Evolutionary conservation across 202 grass and related monocot genomes (phyloP).

Genomic region (Saccharum hybrid): DNA sequence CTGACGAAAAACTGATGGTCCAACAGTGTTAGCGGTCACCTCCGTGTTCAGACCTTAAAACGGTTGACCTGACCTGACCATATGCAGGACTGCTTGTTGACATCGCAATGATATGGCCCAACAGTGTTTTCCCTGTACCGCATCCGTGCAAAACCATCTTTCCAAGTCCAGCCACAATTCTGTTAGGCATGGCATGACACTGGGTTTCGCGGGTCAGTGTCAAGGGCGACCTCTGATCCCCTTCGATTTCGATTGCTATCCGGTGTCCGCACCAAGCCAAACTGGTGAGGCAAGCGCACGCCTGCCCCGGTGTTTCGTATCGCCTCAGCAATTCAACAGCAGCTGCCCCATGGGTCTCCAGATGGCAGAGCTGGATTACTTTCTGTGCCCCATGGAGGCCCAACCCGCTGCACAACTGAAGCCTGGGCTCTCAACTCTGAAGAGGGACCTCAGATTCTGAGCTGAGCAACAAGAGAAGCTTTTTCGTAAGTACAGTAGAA

Average conservation of each 20-base stretch:
- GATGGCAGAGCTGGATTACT: constrained; percentile 22
- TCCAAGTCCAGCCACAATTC: no score
- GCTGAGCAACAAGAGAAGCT: neutral
- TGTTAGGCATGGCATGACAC: no score
- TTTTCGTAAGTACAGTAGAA: neutral
- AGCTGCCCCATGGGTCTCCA: constrained; percentile 8
- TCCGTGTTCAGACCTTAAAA: neutral
- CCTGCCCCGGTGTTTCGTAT: neutral
- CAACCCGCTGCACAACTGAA: constrained; percentile 83
- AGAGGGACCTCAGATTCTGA: neutral
- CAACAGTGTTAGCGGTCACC: neutral
- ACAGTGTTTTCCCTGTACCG: neutral
- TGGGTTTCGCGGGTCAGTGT: no score
- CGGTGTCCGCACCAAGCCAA: neutral
- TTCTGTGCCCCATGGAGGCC: constrained; percentile 39
- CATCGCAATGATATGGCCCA: neutral
- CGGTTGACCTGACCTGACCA: neutral
- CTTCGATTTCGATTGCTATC: neutral
- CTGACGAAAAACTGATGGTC: neutral
- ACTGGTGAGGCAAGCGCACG: constrained; percentile 6
- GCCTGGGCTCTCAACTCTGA: neutral
- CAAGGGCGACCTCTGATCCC: neutral
- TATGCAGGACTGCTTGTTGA: neutral
- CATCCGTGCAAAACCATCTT: neutral
- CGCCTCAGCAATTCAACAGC: constrained; percentile 28